Evolutionary conservation across 1,139 yeast species (phyloP), one percentile per base, ranked within the genome.

Genomic region (Lodderomyces pseudojiufengensis): DNA sequence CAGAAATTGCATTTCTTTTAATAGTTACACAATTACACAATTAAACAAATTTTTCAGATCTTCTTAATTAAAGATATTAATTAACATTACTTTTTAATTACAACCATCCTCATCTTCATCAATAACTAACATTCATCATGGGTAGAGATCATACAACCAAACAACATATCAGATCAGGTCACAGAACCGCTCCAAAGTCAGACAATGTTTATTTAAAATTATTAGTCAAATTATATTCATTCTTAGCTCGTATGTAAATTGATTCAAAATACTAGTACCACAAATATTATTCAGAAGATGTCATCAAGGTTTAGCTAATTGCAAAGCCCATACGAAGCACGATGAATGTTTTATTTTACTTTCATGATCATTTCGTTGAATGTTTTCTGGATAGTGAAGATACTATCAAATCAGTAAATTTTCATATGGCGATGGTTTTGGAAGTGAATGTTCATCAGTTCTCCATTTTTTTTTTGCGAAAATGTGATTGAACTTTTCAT

Each of bases 111-210:
- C 12, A 9, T 11, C 27, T n/a, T 11, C 15, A 13, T 25, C 27
- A 32, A 31, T 22, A 36, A 14, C 25, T 11, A 31, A 18, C 20
- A 38, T 22, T 33, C 41, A 38, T 39, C 63, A 92, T 92, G 98
- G 99, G 97, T 83, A 88, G 85, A 78, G 98, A 92, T 78, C 95
- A 86, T 80, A 79, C 85, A 74, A 71, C 81, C 70, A 90, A 88
- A 76, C 97, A 88, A 76, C 98, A 92, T 84, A 79, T 78, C 69
- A 86, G 90, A 77, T 76, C 83, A 59, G 84, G 95, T 73, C 95
- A 87, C 86, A 90, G 99, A 79, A 76, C 84, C 65, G 97, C 97
- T 73, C 99, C 98, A 76, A 88, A 88, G 81, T 90, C 97, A 56
- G 96, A 92, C 78, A 94, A 92, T 70, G 96, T 90, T 75, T 92